Evolutionary conservation across 2,329 filamentous ascomycete genomes (phyloP).

Genomic region (Diplodia scrobiculata): DNA sequence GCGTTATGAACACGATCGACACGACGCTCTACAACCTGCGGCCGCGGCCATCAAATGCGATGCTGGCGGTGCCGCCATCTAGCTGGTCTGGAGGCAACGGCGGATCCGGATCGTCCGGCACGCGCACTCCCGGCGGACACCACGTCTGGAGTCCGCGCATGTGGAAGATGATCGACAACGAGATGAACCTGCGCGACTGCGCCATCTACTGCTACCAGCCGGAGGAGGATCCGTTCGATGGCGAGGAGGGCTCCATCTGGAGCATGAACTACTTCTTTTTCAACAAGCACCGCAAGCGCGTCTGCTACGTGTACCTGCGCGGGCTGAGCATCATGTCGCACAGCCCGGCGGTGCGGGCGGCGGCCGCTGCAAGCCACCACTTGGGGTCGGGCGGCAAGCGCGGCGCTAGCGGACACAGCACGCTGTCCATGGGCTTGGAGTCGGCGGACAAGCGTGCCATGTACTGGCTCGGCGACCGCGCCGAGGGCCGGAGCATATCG

Average conservation of each 20-base stretch:
- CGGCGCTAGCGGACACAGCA: slow-evolving; percentile 1
- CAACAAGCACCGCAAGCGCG: slow-evolving; percentile 86
- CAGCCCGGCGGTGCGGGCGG: slow-evolving; percentile 52
- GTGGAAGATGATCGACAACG: slow-evolving; percentile 90
- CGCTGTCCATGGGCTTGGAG: slow-evolving; percentile 22
- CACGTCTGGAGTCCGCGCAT: slow-evolving; percentile 83
- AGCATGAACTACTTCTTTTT: slow-evolving; percentile 97
- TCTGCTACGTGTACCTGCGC: slow-evolving; percentile 89
- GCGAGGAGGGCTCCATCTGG: slow-evolving; percentile 93
- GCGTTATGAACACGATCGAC: slow-evolving; percentile 84
- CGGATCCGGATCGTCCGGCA: slow-evolving; percentile 48
- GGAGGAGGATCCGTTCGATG: slow-evolving; percentile 85
- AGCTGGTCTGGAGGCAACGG: slow-evolving; percentile 43
- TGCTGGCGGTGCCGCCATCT: slow-evolving; percentile 41
- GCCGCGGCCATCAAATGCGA: slow-evolving; percentile 50
- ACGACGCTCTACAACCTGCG: slow-evolving; percentile 84
- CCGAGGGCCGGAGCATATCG: slow-evolving; percentile 35
- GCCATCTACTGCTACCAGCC: slow-evolving; percentile 87
- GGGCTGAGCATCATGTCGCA: slow-evolving; percentile 77
- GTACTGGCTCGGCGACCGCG: slow-evolving; percentile 80
- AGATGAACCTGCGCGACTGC: slow-evolving; percentile 90
- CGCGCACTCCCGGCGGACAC: slow-evolving; percentile 53
- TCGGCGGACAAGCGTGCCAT: slow-evolving; percentile 74
- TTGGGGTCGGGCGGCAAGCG: slow-evolving; percentile 2
- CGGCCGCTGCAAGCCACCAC: slow-evolving; percentile 8